Evolutionary conservation across 2,329 filamentous ascomycete genomes (phyloP).

Genomic region (Pyricularia pennisetigena): DNA sequence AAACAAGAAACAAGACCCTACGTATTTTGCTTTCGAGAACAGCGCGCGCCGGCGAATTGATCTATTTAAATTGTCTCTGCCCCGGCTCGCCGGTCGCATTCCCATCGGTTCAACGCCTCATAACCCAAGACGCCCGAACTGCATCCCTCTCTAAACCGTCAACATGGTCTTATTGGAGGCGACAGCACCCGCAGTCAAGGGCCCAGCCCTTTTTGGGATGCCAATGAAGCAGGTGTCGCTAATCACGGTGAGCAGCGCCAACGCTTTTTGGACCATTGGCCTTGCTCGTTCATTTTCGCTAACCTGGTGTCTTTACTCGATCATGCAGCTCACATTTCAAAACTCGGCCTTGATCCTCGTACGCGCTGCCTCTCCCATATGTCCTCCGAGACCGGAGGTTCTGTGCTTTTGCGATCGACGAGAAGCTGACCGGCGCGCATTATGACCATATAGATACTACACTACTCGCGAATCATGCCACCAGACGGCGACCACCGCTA

Average conservation of each 20-base stretch:
- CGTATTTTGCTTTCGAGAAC: background rate
- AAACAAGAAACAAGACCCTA: background rate
- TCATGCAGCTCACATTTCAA: conserved; percentile 60
- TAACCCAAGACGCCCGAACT: background rate
- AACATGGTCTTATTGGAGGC: conserved; percentile 32
- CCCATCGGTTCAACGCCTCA: background rate
- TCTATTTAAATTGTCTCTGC: background rate
- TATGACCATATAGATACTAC: conserved; percentile 56
- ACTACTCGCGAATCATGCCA: conserved; percentile 95
- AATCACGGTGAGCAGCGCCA: conserved; percentile 41
- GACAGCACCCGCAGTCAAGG: conserved; percentile 24
- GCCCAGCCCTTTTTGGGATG: conserved; percentile 43
- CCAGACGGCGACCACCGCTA: conserved; percentile 74
- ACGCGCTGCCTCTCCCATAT: conserved; percentile 15
- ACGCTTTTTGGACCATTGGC: background rate
- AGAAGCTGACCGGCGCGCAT: conserved; percentile 5
- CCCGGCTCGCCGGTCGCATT: background rate
- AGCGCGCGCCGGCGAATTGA: background rate
- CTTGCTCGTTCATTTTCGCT: conserved; percentile 5
- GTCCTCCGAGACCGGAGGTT: background rate
- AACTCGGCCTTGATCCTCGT: conserved; percentile 71
- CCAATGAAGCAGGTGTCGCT: conserved; percentile 61
- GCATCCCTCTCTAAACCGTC: conserved; percentile 3
- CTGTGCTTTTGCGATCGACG: background rate
- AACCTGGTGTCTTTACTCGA: conserved; percentile 6